Base-by-base conservation (phyloP, 768 basidiomycete species). In the Termitomyces sp. region DNA sequence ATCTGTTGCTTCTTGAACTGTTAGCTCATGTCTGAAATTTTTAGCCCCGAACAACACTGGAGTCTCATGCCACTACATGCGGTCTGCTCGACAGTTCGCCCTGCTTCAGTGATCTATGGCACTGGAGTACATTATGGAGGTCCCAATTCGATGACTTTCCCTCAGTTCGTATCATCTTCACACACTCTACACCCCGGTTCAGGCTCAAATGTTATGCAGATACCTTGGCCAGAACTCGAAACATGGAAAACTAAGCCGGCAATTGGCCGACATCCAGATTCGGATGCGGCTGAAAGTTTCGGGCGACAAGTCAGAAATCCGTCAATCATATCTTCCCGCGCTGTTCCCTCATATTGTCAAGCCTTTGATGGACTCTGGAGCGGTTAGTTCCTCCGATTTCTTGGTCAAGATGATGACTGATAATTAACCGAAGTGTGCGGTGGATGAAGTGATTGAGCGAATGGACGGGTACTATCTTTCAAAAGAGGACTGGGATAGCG, bases 151-250 rank as follows among this genome's bases (percentile, higher is more conserved):
- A 84, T 91, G 74, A 66, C 83, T 0, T 97, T 97, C 79, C 95
- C 95, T 41, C 84, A 86, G 95, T 96, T 71, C 56, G 89, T 79
- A 4, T 37, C 27, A 3, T 30, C 18, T 54, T 37, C 27, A 48
- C 22, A n/a, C 46, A 63, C 41, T 27, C 41, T 42, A 16, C 48
- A 3, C 24, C 36, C 18, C 30, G 24, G 11, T 54, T 20, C 27
- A 18, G 20, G 34, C 8, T 46, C 12, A 20, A 36, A 42, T 62
- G 27, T 37, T 42, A 3, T 44, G 3, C 65, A 98, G 95, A 67
- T 99, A 94, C 93, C 86, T 99, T 13, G 96, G 96, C 9, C 94
- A 98, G 69, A 98, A 98, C 72, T 98, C 97, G 58, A 96, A 95
- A 68, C 89, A 91, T 70, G 79, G 67, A 63, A 97, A 96, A 67